Percentiles rank a stretch among this genome's conserved stretches.
These are phyloP conservation scores for Aspergillus costaricaensis DNA, from an alignment of 2,329 filamentous ascomycete genomes.

Conservation along the genomic window DNA sequence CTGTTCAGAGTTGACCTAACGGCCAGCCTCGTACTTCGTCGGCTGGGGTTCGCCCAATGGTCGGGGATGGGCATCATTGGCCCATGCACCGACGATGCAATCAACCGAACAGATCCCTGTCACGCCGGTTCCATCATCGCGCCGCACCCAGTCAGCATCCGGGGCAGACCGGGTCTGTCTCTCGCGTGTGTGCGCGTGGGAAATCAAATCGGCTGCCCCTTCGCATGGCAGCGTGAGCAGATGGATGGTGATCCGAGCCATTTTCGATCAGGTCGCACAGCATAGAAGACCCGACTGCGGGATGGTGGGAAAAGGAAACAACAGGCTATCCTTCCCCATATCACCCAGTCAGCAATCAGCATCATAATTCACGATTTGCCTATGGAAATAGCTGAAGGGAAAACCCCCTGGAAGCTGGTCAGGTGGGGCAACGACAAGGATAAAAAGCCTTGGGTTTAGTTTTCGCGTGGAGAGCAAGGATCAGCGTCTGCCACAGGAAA, in stretches of 20 bases:
- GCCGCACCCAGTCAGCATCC: neutral
- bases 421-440: neutral
- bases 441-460: neutral
- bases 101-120: conserved; percentile 6
- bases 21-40: neutral
- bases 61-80: neutral
- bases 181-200: neutral
- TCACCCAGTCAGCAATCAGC: too few species aligned
- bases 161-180: neutral
- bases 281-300: neutral
- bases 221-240: neutral
- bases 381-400: too few species aligned
- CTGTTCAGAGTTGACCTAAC: neutral
- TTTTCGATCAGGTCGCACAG: neutral
- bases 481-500: conserved; percentile 14
- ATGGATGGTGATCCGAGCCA: neutral
- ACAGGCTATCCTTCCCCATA: neutral
- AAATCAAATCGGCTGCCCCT: too few species aligned
- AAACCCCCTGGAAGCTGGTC: neutral
- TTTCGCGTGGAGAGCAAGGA: conserved; percentile 26
- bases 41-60: neutral
- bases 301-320: too few species aligned
- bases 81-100: neutral
- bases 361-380: too few species aligned
- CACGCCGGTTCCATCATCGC: neutral